These are phyloP conservation scores for Paradendryphiella salina DNA, from an alignment of 2,329 filamentous ascomycete genomes.

Conservation along the genomic window DNA sequence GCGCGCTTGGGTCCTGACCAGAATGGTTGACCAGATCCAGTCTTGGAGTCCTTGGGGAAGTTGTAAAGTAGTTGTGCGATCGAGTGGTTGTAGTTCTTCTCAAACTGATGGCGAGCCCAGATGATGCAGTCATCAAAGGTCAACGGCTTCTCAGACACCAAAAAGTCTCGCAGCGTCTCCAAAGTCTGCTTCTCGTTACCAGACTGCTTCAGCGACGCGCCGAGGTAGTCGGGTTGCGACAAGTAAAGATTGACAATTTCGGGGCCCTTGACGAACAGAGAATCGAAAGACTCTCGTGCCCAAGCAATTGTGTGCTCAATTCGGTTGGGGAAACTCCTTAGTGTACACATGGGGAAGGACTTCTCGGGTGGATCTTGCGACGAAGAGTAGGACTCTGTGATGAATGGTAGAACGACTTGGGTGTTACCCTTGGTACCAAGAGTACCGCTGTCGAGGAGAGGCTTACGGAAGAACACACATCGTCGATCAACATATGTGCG, in stretches of 20 bases:
- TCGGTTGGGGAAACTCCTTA: conserved; percentile 95
- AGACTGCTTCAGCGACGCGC: conserved; percentile 83
- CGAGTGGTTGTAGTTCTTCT: conserved; percentile 95
- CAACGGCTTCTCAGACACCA: conserved; percentile 88
- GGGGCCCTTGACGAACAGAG: conserved; percentile 87
- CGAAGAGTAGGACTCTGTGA: conserved; percentile 96
- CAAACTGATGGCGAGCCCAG: conserved; percentile 92
- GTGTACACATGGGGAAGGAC: conserved; percentile 98
- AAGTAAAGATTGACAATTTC: conserved; percentile 95
- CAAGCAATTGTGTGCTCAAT: conserved; percentile 99
- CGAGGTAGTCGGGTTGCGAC: conserved; percentile 86
- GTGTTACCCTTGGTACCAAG: conserved; percentile 99
- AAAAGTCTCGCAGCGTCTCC: conserved; percentile 84
- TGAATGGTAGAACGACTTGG: conserved; percentile 85
- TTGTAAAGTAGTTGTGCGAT: conserved; percentile 95
- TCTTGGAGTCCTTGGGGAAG: conserved; percentile 92
- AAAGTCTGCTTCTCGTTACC: conserved; percentile 94
- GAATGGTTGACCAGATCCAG: conserved; percentile 86
- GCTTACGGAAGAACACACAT: conserved; percentile 98
- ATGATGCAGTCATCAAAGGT: conserved; percentile 95
- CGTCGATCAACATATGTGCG: conserved; percentile 94
- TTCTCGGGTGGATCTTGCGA: conserved; percentile 98
- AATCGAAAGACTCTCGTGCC: conserved; percentile 94
- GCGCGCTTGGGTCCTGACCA: conserved; percentile 99
- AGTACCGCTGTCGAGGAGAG: conserved; percentile 92